phyloP scores from a whole-genome alignment of 116 monocot species.

The Trichopus zeylanicus region DNA sequence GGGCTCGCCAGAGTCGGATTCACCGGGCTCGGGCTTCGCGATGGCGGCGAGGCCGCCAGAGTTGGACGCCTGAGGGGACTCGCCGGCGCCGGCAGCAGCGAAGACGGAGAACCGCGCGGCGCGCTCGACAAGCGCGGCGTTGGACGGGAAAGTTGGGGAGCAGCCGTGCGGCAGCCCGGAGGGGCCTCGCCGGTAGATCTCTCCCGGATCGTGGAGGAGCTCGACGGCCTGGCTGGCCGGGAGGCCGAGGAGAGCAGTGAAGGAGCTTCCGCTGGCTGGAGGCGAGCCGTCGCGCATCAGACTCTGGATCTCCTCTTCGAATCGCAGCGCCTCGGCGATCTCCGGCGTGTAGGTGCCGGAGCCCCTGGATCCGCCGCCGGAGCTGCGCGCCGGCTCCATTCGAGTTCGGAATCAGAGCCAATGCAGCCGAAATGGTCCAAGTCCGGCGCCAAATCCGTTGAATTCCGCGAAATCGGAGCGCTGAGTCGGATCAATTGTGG shows the following conservation, averaged over 20 bases:
- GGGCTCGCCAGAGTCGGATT: slow-evolving; percentile 19
- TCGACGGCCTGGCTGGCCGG: slow-evolving; percentile 60
- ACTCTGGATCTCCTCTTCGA: slow-evolving; percentile 72
- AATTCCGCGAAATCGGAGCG: neutral
- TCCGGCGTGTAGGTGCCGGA: slow-evolving; percentile 24
- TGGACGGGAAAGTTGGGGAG: slow-evolving; percentile 68
- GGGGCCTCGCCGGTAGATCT: slow-evolving; percentile 1
- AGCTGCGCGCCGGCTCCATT: slow-evolving; percentile 30
- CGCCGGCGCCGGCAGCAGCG: slow-evolving; percentile 25
- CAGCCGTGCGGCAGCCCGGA: slow-evolving; percentile 20
- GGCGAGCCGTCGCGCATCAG: slow-evolving; percentile 27
- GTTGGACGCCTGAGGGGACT: slow-evolving; percentile 19
- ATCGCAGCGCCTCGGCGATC: slow-evolving; percentile 33
- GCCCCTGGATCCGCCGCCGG: slow-evolving; percentile 27
- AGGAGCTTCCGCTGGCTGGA: slow-evolving; percentile 33
- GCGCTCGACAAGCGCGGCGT: slow-evolving; percentile 56
- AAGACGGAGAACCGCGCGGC: slow-evolving; percentile 74
- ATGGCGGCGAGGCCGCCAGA: slow-evolving; percentile 6
- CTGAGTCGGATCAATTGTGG: neutral
- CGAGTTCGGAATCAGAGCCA: neutral
- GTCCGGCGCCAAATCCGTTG: neutral
- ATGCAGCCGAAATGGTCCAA: neutral
- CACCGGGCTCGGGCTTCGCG: slow-evolving; percentile 37
- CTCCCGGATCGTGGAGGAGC: slow-evolving; percentile 47
- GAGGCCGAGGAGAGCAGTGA: slow-evolving; percentile 87